Base-by-base conservation (phyloP, 768 basidiomycete genomes). In the Rhodosporidiobolus sp. region DNA sequence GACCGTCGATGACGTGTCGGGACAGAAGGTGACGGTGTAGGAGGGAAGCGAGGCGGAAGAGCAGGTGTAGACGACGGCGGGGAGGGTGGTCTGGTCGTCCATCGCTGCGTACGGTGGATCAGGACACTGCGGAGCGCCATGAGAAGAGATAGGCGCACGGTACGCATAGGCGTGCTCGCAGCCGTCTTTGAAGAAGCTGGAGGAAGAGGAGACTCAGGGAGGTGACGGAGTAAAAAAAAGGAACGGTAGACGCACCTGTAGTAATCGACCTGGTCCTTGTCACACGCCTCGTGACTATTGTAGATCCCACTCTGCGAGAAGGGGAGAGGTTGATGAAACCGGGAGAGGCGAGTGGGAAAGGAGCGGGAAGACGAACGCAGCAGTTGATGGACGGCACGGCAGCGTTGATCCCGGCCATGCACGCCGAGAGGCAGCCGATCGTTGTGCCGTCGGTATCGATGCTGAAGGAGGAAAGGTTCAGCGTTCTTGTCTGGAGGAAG, bases 141-240 rank as follows among this genome's bases (percentile, higher is more conserved):
- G 38, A 43, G 48, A 35, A 34, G n/a, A 16, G 4, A 22, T n/a
- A 45, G 20, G 24, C 30, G 24, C 11, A 68, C 67, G 67, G 32
- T 62, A 62, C 4, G 67, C 67, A 24, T 68, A 68, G 16, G 67
- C 67, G 52, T 55, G 35, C 9, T n/a, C 28, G 45, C 67, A 68
- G 17, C 67, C 60, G 43, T 55, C 19, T 22, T 68, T 68, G 67
- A 68, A 68, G 53, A 34, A 68, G 14, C 46, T 45, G 34, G 2
- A 14, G 16, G 9, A 22, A 35, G 54, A 30, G 30, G 30, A 16
- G 38, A 43, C 38, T 43, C 14, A 43, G 8, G 38, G 38, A 7
- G n/a, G n/a, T n/a, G n/a, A n/a, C n/a, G n/a, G 16, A 34, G 28
- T 9, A 30, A 16, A 17, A 56, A 30, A 26, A 32, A 22, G 30